Evolutionary conservation across 1,139 yeast species (phyloP).

Genomic region (Suhomyces maxii): DNA sequence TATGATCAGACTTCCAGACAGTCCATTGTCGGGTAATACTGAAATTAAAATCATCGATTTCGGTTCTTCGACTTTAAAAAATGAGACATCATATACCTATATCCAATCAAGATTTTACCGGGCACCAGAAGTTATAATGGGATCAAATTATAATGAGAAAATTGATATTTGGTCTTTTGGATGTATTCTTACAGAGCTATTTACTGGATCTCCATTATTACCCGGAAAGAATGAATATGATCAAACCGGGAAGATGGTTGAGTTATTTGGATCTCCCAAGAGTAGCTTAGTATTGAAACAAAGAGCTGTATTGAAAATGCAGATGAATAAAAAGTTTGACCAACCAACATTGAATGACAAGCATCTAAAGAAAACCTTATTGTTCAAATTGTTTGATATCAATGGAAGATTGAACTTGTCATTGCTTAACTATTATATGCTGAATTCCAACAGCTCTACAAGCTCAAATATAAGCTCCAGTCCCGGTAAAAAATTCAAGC

Average conservation of each 20-base stretch:
- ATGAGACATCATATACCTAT: slow-evolving; percentile 54
- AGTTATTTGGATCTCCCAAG: slow-evolving; percentile 24
- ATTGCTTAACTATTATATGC: slow-evolving; percentile 23
- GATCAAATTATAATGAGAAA: slow-evolving; percentile 65
- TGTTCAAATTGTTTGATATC: slow-evolving; percentile 38
- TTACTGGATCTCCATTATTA: slow-evolving; percentile 22
- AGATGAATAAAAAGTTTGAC: slow-evolving; percentile 5
- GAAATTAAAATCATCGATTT: slow-evolving; percentile 61
- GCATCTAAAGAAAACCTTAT: slow-evolving; percentile 12
- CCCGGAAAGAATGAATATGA: slow-evolving; percentile 26
- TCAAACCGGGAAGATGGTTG: slow-evolving; percentile 23
- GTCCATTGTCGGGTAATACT: slow-evolving; percentile 20
- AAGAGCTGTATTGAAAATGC: slow-evolving; percentile 10
- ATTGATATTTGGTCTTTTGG: slow-evolving; percentile 32
- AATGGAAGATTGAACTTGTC: slow-evolving; percentile 39
- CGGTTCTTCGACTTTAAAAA: slow-evolving; percentile 56
- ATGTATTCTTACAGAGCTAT: slow-evolving; percentile 24
- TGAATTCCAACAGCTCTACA: background rate
- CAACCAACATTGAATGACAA: slow-evolving; percentile 13
- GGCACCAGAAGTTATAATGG: slow-evolving; percentile 82
- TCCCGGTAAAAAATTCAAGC: slow-evolving; percentile 26
- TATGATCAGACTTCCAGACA: slow-evolving; percentile 45
- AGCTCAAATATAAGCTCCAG: slow-evolving; percentile 11
- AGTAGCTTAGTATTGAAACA: slow-evolving; percentile 12
- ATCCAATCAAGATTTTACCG: slow-evolving; percentile 66